Conservation (phyloP, 2,329 filamentous ascomycete species). For the Epichloe sylvatica region DNA sequence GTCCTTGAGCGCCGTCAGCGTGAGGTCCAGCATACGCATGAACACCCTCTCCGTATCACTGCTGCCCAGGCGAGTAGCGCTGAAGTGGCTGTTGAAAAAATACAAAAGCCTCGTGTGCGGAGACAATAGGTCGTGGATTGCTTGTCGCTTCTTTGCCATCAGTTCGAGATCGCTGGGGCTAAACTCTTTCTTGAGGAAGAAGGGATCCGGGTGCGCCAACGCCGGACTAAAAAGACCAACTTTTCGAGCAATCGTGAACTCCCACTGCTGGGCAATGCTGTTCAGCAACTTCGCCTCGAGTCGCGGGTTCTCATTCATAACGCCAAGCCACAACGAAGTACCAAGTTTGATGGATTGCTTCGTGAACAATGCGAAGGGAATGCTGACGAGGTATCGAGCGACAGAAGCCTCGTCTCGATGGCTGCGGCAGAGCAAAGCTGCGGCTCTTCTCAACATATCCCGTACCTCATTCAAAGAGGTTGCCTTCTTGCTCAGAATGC, state of each 20-base stretch:
- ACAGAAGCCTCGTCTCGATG: constrained; percentile 63
- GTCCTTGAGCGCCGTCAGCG: constrained; percentile 58
- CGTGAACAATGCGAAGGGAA: constrained; percentile 85
- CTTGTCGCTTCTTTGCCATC: constrained; percentile 61
- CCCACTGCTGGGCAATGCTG: constrained; percentile 85
- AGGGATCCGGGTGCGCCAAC: constrained; percentile 69
- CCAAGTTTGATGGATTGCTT: constrained; percentile 93
- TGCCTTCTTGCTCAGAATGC: constrained; percentile 52
- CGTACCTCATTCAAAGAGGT: constrained; percentile 63
- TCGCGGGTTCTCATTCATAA: constrained; percentile 87
- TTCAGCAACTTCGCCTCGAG: constrained; percentile 76
- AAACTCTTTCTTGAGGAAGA: constrained; percentile 84
- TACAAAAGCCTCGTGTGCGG: constrained; percentile 78
- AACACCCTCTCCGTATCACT: constrained; percentile 71
- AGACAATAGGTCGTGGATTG: constrained; percentile 67
- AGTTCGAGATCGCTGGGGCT: constrained; percentile 72
- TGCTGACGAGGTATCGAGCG: constrained; percentile 74
- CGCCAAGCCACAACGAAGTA: constrained; percentile 88
- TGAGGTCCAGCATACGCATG: constrained; percentile 64
- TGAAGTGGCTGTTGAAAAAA: constrained; percentile 90
- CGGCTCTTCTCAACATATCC: constrained; percentile 70
- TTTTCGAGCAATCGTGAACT: constrained; percentile 61
- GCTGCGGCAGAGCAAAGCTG: constrained; percentile 70
- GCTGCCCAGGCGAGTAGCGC: constrained; percentile 75
- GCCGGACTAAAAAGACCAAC: constrained; percentile 67